These are phyloP conservation scores for Mortierella sp. DNA, from an alignment of 371 early-diverging fungal genomes.

Conservation along the genomic window DNA sequence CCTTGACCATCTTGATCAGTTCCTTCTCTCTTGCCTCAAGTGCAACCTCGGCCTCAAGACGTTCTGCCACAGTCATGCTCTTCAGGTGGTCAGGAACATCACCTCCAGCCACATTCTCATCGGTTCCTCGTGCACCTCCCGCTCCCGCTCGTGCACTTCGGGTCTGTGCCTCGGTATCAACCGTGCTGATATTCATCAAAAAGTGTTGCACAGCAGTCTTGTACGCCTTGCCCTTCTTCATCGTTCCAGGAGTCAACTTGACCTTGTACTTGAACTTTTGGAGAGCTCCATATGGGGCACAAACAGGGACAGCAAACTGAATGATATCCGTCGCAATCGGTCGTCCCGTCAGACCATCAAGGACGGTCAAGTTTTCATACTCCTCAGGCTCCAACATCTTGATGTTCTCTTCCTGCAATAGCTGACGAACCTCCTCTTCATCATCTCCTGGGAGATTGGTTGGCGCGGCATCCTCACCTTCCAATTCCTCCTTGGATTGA, in stretches of 20 bases:
- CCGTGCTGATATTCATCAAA: constrained; percentile 27
- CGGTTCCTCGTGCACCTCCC: too few species aligned
- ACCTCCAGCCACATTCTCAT: background rate
- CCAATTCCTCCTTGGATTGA: background rate
- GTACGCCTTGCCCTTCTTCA: constrained; percentile 95
- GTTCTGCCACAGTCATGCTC: constrained; percentile 60
- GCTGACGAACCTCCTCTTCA: constrained; percentile 68
- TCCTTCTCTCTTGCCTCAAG: constrained; percentile 75
- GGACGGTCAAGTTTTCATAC: constrained; percentile 66
- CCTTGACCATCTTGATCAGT: constrained; percentile 84
- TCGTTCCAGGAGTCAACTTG: constrained; percentile 94
- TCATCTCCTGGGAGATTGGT: constrained; percentile 56
- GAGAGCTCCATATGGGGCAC: constrained; percentile 94
- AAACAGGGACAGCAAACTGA: constrained; percentile 93
- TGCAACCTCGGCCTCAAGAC: constrained; percentile 60
- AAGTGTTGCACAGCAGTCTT: constrained; percentile 38
- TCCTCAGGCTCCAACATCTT: constrained; percentile 75
- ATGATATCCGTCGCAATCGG: constrained; percentile 86
- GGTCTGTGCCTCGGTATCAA: constrained; percentile 16
- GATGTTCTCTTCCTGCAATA: constrained; percentile 81
- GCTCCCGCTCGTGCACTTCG: too few species aligned
- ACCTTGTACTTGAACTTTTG: constrained; percentile 95
- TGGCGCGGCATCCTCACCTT: constrained; percentile 15
- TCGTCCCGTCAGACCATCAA: constrained; percentile 84
- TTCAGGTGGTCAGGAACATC: constrained; percentile 50